Evolutionary conservation across 139 green algal species (phyloP).

Genomic region (Edaphochlamys debaryana): DNA sequence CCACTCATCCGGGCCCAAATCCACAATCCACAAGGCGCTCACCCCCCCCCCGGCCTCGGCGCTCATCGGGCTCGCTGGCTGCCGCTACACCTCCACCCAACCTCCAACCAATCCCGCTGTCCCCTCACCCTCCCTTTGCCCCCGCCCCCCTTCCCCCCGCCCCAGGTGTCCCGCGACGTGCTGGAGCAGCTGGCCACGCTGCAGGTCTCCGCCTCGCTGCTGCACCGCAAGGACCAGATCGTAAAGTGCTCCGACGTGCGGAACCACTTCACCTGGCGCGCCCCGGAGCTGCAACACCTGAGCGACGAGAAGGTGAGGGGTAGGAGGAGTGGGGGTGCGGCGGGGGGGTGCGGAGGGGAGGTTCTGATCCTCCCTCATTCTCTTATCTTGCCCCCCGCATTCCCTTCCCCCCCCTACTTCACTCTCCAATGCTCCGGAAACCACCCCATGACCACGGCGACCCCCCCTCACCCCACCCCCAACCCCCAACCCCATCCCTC

Average conservation of each 20-base stretch:
- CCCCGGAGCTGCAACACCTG: slow-evolving; percentile 35
- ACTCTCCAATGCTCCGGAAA: no score
- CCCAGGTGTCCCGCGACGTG: slow-evolving; percentile 19
- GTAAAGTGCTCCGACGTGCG: slow-evolving; percentile 38
- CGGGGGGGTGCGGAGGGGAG: neutral
- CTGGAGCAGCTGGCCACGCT: slow-evolving; percentile 25
- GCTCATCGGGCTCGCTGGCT: no score
- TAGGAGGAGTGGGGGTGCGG: neutral
- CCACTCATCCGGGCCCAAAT: no score
- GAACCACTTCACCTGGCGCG: slow-evolving; percentile 42
- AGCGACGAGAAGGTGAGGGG: slow-evolving; percentile 15
- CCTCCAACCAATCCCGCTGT: no score
- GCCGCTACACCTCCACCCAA: no score
- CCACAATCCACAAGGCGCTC: no score
- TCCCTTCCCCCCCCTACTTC: neutral
- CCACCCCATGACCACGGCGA: neutral
- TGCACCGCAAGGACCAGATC: slow-evolving; percentile 76
- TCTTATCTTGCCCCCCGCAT: no score
- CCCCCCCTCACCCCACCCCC: no score
- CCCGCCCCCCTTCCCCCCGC: neutral
- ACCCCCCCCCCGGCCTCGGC: no score
- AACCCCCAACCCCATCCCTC: no score
- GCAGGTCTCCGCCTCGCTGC: slow-evolving; percentile 77
- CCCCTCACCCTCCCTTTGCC: no score
- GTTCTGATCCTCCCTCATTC: neutral